Evolutionary conservation across 306 rosid genomes (phyloP), one percentile per base, ranked within the genome.

Genomic region (Purshia tridentata): DNA sequence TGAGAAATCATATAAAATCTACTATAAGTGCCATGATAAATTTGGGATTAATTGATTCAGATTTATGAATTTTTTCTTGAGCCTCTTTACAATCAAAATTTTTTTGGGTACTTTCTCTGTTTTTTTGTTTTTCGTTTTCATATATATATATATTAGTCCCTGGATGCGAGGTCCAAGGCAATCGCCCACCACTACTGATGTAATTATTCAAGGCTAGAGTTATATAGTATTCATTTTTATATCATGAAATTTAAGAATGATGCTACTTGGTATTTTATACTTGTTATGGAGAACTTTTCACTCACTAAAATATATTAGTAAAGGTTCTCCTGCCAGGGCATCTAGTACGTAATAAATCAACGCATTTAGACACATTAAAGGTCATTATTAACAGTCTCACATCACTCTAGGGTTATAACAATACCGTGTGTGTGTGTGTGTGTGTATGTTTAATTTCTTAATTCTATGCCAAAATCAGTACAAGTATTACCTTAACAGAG

Each of bases 401-500:
- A 55, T 3, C 35, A 55, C 4, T 19, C 60, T 9, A 55, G 35
- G 6, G 20, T 19, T 0, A 55, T 20, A 55, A 55, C 13, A 20
- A 19, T 19, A 35, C 60, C 13, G 9, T 55, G 8, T 19, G 29
- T 18, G 2, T 55, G 2, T 9, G 5, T 20, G 6, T 4, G 15
- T 51, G 15, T 51, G 15, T 51, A 51, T 20, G 55, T 5, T 14
- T 14, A 7, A 16, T 5, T 14, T 51, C 19, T 6, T 4, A 11
- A 1, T 19, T 20, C 12, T 6, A 55, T 9, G 22, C 2, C 8
- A 53, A 55, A 14, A 49, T n/a, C 53, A 23, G 73, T 29, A 51
- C 15, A 69, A 61, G 62, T 68, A 54, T 77, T 85, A 93, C 98
- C 97, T 85, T 91, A 57, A 91, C 93, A 41, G 86, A 85, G 81